These are phyloP conservation scores for Pseudonectria foliicola DNA, from an alignment of 2,329 filamentous ascomycete species.

Conservation along the genomic window DNA sequence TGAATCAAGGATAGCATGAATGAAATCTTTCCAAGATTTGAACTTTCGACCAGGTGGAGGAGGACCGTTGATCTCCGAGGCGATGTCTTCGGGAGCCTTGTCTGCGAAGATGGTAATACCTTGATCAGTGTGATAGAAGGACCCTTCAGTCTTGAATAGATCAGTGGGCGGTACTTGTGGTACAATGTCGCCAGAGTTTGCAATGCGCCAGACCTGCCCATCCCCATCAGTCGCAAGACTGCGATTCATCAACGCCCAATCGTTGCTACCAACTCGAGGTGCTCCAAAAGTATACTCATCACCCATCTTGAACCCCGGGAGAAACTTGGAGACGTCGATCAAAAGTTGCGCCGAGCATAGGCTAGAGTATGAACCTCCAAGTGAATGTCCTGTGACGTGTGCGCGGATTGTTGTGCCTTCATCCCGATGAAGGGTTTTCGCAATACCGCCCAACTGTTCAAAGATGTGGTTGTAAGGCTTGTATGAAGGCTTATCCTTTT, in stretches of 20 bases:
- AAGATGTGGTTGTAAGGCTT: not conserved
- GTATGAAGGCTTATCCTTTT: not conserved
- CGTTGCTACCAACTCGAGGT: not conserved
- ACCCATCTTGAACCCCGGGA: conserved; percentile 1
- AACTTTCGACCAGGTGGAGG: too few species aligned
- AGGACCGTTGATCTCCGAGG: too few species aligned
- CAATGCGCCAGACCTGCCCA: conserved; percentile 1
- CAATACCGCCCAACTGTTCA: not conserved
- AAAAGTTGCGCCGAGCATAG: not conserved
- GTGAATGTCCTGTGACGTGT: conserved; percentile 2
- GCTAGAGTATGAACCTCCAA: conserved; percentile 2
- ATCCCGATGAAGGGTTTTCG: not conserved
- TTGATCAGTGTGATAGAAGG: too few species aligned
- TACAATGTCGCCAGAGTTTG: too few species aligned
- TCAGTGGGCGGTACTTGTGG: too few species aligned
- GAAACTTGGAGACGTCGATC: too few species aligned
- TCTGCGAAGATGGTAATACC: too few species aligned
- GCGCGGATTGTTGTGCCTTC: not conserved
- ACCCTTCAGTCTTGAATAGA: too few species aligned
- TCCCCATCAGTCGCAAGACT: not conserved
- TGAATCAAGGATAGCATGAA: too few species aligned
- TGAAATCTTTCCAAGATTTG: too few species aligned
- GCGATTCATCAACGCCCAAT: not conserved
- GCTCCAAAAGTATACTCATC: conserved; percentile 3
- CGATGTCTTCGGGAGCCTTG: too few species aligned